phyloP scores from a whole-genome alignment of 2,329 filamentous ascomycete genomes.

The Amauroascus verrucosus region DNA sequence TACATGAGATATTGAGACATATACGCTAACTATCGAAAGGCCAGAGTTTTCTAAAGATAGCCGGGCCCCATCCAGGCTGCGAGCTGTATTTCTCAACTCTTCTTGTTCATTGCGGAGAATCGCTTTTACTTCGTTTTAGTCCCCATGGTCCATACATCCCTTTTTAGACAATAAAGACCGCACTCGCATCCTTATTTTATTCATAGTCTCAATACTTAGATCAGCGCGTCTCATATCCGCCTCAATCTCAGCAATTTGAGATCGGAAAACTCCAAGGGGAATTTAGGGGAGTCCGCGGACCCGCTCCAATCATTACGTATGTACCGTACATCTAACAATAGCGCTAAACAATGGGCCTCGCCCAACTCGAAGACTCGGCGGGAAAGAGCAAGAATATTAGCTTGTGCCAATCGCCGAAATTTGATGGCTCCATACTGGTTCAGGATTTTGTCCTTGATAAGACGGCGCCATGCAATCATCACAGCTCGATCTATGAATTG shows the following conservation, averaged over 20 bases:
- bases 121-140: slow-evolving; percentile 8
- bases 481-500: background rate
- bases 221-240: slow-evolving; percentile 20
- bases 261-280: background rate
- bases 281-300: background rate
- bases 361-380: slow-evolving; percentile 9
- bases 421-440: slow-evolving; percentile 9
- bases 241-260: slow-evolving; percentile 14
- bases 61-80: background rate
- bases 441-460: slow-evolving; percentile 10
- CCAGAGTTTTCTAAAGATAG: slow-evolving; percentile 18
- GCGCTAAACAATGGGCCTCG: slow-evolving; percentile 6
- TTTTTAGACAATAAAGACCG: slow-evolving; percentile 9
- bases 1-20: too few species aligned
- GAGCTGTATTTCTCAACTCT: slow-evolving; percentile 21
- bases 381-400: slow-evolving; percentile 10
- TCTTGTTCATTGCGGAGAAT: slow-evolving; percentile 19
- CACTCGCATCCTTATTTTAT: slow-evolving; percentile 20
- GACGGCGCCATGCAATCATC: slow-evolving; percentile 12
- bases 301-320: background rate
- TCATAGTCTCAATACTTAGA: slow-evolving; percentile 21
- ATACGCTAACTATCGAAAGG: slow-evolving; percentile 19
- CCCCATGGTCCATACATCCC: slow-evolving; percentile 10
- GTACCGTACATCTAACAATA: slow-evolving; percentile 11
- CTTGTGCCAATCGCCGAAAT: background rate